These are phyloP conservation scores for Vitis hybrid DNA, from an alignment of 177 flowering plant species.

Conservation along the genomic window DNA sequence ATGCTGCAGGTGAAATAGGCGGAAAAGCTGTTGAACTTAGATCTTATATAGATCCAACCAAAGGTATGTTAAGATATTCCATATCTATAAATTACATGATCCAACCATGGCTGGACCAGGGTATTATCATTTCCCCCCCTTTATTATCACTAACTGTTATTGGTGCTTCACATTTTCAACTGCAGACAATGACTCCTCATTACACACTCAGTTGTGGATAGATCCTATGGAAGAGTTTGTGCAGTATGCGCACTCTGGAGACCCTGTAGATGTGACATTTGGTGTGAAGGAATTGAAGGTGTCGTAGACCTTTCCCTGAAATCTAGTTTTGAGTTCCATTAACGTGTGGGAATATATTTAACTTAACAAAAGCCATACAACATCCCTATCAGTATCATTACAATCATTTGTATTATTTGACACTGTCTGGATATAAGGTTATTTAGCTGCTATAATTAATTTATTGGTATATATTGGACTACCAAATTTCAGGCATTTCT, in stretches of 20 bases:
- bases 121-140: not conserved
- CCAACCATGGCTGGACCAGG: too few species aligned
- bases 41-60: conserved; percentile 91
- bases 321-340: not conserved
- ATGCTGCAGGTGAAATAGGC: conserved; percentile 70
- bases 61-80: conserved; percentile 49
- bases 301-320: not conserved
- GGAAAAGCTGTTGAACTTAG: conserved; percentile 96
- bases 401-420: not conserved
- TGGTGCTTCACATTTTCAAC: conserved; percentile 14
- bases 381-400: not conserved
- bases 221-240: conserved; percentile 95
- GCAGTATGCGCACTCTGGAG: conserved; percentile 78
- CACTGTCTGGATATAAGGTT: not conserved
- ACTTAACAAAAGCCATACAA: not conserved
- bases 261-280: conserved; percentile 92
- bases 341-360: too few species aligned
- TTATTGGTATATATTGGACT: not conserved
- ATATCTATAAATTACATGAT: too few species aligned
- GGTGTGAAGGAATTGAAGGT: conserved; percentile 93
- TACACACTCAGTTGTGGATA: conserved; percentile 96
- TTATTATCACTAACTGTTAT: not conserved
- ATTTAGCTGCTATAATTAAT: not conserved
- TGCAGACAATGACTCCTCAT: conserved; percentile 75
- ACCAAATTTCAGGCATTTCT: conserved; percentile 81